Base-by-base conservation (phyloP, 2,329 filamentous ascomycete species). In the Rhynchosporium secalis region DNA sequence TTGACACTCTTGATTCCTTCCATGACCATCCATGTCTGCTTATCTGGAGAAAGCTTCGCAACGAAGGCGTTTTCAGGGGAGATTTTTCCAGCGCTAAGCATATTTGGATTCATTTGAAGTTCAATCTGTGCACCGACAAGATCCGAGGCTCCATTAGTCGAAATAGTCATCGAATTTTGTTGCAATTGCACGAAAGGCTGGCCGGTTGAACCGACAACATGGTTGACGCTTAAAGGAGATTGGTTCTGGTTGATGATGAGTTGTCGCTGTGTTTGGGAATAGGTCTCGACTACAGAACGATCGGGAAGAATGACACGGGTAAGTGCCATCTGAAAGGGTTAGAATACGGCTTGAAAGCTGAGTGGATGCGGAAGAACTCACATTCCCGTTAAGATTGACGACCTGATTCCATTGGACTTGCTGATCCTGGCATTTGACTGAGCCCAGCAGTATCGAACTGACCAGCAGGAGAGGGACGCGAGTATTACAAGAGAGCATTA, bases 41-140 rank as follows among this genome's bases (percentile, higher is more conserved):
- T 66, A n/a, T 64, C 62, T 29, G 60, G 62, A 20, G 64, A 57
- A 3, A 66, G 60, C 57, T 57, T 64, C 29, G 64, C 64, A 33
- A 66, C 64, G 55, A 64, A 66, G 3, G 64, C 62, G 49, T 66
- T 66, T 12, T 66, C 64, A 12, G 62, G 51, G 8, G 49, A 58
- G 49, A 66, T 56, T 12, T 57, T 57, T 26, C 48, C 49, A 47
- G 43, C 60, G n/a, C 58, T 46, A 48, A 66, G 59, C 38, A 55
- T 61, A 15, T 51, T 54, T 57, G 51, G 56, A 40, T 60, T 36
- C 12, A 66, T 66, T n/a, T 56, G 29, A 29, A 66, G 47, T 51
- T 66, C 64, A 13, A 66, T 66, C 31, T 66, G 64, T 26, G 59
- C 64, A 29, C 64, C 64, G 12, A 66, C 64, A 33, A 66, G 64